Conservation (phyloP, 192 early-diverging fungal genomes). For the Pilaira anomala region DNA sequence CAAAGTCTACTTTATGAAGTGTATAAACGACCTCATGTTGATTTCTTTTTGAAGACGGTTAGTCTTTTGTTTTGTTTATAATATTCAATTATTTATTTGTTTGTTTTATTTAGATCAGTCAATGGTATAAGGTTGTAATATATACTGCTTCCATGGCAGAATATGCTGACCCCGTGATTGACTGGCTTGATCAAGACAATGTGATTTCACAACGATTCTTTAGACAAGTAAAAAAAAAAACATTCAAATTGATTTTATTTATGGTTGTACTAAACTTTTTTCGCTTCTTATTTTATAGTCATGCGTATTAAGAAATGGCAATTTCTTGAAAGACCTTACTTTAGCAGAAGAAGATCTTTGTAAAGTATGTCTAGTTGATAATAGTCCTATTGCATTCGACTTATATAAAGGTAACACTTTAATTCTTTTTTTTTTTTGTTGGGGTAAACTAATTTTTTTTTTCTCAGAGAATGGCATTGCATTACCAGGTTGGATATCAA, state of each 20-base stretch:
- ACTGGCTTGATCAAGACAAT: slow-evolving; percentile 75
- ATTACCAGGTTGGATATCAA: slow-evolving; percentile 80
- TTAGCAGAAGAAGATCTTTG: slow-evolving; percentile 68
- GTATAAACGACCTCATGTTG: slow-evolving; percentile 85
- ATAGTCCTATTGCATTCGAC: slow-evolving; percentile 73
- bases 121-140: slow-evolving; percentile 90
- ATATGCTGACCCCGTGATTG: slow-evolving; percentile 94
- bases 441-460: neutral
- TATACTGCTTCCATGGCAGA: slow-evolving; percentile 90
- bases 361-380: slow-evolving; percentile 81
- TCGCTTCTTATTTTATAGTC: slow-evolving; percentile 46
- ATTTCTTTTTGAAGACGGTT: slow-evolving; percentile 81
- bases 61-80: neutral
- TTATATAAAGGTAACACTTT: slow-evolving; percentile 67
- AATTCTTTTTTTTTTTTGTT: slow-evolving; percentile 7
- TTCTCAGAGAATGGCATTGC: slow-evolving; percentile 83
- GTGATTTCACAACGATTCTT: slow-evolving; percentile 76
- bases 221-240: slow-evolving; percentile 56
- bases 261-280: slow-evolving; percentile 8
- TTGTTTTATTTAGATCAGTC: slow-evolving; percentile 53
- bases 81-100: neutral
- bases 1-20: slow-evolving; percentile 85
- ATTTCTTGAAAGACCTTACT: slow-evolving; percentile 73
- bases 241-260: slow-evolving; percentile 14
- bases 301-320: slow-evolving; percentile 65